Evolutionary conservation across 257 asterid genomes (phyloP), one percentile per base, ranked within the genome.

Genomic region (Penstemon barbatus): DNA sequence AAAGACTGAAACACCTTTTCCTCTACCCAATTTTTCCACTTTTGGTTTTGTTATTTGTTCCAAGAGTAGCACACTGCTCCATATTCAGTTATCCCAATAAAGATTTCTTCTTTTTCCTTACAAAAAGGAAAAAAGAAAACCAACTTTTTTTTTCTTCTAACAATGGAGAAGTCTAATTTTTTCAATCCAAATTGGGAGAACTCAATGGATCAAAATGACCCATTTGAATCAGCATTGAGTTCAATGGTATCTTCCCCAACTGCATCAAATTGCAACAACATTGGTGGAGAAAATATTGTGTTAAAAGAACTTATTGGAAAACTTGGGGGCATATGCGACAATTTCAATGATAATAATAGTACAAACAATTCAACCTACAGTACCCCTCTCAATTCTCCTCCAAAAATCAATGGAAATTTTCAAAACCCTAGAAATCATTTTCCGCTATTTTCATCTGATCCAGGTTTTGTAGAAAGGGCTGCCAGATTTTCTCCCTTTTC

Each of bases 181-280:
- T 75, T 77, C 79, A 78, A 74, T 71, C 82, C 88, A 51, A 82
- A 25, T 59, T 90, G 91, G 94, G 89, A 86, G 6, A 83, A 78
- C 58, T 81, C 91, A n/a, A 41, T 75, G 69, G 88, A 84, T 63
- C 91, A 86, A 40, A 76, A 53, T 38, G 95, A 86, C 56, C 88
- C 88, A 25, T 84, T 87, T 38, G 92, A 89, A 74, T 92, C 97
- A 1, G 97, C 97, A 55, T 74, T 92, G 75, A 89, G 97, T 78
- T 92, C 98, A 5, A 89, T 89, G 91, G 98, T 89, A 3, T 92
- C 98, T 0, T 92, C 98, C 8, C 97, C 98, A 10, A 83, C 86
- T 0, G 74, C 85, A 0, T 79, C 97, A 3, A 74, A 71, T 19
- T 61, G 39, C 49, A 42, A n/a, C 62, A 66, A 51, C 42, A 74